A percentile compares a stretch with the other conserved stretches of the same genome.
phyloP scores from a whole-genome alignment of 352 stramenopile species.

The Vaucheria bursata region DNA sequence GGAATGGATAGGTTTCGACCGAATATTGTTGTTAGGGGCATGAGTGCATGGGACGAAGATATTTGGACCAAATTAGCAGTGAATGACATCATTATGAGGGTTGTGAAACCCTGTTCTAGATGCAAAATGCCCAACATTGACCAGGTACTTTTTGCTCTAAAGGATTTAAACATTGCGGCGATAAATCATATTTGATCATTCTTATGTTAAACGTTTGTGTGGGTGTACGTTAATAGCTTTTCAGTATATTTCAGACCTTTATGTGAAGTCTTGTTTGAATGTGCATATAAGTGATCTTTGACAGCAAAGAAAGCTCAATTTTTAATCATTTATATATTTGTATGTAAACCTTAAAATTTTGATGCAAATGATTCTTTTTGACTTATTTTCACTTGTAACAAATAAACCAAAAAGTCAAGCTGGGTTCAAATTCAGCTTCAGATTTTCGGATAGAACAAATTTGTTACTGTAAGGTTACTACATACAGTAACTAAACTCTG shows the following conservation, averaged over 20 bases:
- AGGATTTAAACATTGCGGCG: neutral
- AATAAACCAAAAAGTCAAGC: too few species aligned
- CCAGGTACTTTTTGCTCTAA: slow-evolving; percentile 18
- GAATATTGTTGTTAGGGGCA: slow-evolving; percentile 38
- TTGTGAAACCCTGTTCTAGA: slow-evolving; percentile 39
- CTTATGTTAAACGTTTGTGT: neutral
- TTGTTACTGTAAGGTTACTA: too few species aligned
- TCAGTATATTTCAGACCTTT: neutral
- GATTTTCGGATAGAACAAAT: too few species aligned
- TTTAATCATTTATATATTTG: too few species aligned
- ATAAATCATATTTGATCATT: too few species aligned
- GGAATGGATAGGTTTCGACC: slow-evolving; percentile 45
- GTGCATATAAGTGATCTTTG: neutral
- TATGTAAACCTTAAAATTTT: too few species aligned
- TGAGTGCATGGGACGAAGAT: slow-evolving; percentile 36
- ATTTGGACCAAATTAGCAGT: slow-evolving; percentile 33
- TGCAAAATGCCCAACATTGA: slow-evolving; percentile 42
- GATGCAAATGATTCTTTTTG: too few species aligned
- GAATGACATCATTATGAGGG: slow-evolving; percentile 13
- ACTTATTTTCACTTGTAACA: too few species aligned
- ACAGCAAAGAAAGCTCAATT: too few species aligned
- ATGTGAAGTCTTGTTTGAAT: neutral
- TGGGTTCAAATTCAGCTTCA: too few species aligned
- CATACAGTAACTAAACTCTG: too few species aligned
- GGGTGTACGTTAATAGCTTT: neutral